phyloP scores from a whole-genome alignment of 169 alveolate species.

The Amoebophrya sp. region DNA sequence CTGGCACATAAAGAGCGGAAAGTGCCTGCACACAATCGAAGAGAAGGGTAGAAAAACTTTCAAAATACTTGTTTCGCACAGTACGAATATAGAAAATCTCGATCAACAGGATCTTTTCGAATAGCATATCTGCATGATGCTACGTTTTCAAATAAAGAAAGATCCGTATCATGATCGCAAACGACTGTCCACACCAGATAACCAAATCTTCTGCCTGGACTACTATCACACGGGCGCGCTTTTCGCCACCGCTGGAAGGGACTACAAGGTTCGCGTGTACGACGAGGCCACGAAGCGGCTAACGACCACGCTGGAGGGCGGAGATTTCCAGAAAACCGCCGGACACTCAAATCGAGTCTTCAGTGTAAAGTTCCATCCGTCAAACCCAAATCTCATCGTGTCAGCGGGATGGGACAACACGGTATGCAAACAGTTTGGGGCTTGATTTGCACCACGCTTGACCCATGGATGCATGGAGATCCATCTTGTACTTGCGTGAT shows the following conservation, averaged over 20 bases:
- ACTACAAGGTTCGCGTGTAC: constrained; percentile 8
- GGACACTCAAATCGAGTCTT: neutral
- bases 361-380: neutral
- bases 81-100: too few relatives aligned
- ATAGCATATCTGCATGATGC: neutral
- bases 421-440: too few relatives aligned
- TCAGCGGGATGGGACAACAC: constrained; percentile 14
- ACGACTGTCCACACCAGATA: too few relatives aligned
- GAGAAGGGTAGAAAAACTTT: neutral
- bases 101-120: too few relatives aligned
- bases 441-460: too few relatives aligned
- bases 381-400: neutral
- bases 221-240: neutral
- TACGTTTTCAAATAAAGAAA: neutral
- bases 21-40: constrained; percentile 16
- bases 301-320: neutral
- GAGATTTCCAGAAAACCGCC: neutral
- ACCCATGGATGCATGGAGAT: too few relatives aligned
- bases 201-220: neutral
- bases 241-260: neutral
- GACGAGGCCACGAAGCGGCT: constrained; percentile 12
- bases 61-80: too few relatives aligned
- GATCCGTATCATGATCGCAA: too few relatives aligned
- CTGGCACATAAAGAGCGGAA: constrained; percentile 12
- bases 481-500: too few relatives aligned